Evolutionary conservation across 2,329 filamentous ascomycete genomes (phyloP), one percentile per base, ranked within the genome.

Genomic region (Mycosphaerella sp.): DNA sequence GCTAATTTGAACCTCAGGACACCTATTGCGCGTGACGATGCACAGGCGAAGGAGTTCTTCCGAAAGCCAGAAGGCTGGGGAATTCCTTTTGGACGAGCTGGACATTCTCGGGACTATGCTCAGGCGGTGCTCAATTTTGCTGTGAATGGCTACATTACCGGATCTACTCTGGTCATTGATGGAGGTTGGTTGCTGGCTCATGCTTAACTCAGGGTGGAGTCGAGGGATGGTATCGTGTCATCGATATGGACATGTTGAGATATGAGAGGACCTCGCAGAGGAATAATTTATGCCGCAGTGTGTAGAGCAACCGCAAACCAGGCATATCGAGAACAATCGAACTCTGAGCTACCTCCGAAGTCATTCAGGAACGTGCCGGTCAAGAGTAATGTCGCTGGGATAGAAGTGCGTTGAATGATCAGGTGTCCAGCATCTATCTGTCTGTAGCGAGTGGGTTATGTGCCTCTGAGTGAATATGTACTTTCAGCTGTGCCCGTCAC

Each of bases 121-220:
- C 84, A 84, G 2, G 71, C 82, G 14, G 77, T 78, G 26, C 73
- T 84, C 40, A 74, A 63, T 44, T 65, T 68, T 38, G 66, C 79
- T 56, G 83, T 83, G 4, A 76, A 79, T 42, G 76, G 80, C 9
- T 87, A 84, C 67, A 74, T 56, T 58, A 86, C 85, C 66, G 85
- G 84, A 2, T 78, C 76, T 52, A 76, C 83, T 14, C 71, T 86
- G 45, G 70, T 85, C 3, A 74, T 81, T 1, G 85, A 87, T 64
- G 84, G 84, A 39, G 84, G 82, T 0, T 76, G 82, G 59, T 66
- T 87, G 47, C 49, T 67, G 43, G 65, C 63, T 7, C 63, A 66
- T 53, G 62, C 64, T 12, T 67, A 39, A 49, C 21, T 21, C 2
- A 4, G 21, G n/a, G 32, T 10, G 26, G 26, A 29, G 21, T 21